Base-by-base conservation (phyloP, 2,329 filamentous ascomycete species). In the Sclerotinia spermophila region DNA sequence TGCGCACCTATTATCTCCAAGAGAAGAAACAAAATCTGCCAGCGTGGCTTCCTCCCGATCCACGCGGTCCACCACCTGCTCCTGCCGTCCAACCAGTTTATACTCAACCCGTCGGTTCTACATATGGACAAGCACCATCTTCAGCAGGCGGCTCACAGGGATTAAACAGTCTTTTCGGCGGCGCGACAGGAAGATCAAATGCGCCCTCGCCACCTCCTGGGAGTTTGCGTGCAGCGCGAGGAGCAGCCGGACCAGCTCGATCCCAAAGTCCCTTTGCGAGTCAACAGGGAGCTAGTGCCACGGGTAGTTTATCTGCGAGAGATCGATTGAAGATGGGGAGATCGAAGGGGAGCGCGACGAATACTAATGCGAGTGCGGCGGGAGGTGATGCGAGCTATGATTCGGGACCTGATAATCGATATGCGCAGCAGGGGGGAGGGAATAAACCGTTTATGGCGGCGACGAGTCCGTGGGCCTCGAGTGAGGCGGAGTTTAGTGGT, bases 31-130 rank as follows among this genome's bases (percentile, higher is more conserved):
- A 90, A 33, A 85, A 89, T 2, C 92, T 94, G 73, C 96, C 96
- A 0, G 82, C 85, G 76, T 98, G 96, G 95, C 89, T 98, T 11
- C 93, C 94, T 11, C 90, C 92, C 8, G 93, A 97, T 80, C 94
- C 93, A n/a, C 95, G 93, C 81, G 88, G 87, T 5, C 83, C 86
- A 33, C 75, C 83, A 6, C 82, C 82, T 17, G 75, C 73, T 76
- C 56, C 56, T n/a, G 59, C 77, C 45, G 81, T 82, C 62, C 83
- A 86, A 74, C 80, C 87, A 71, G 79, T 88, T 73, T 84, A 87
- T 81, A 82, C 86, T 74, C 79, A 78, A 73, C 72, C 82, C 73
- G 82, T 87, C 77, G 83, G 84, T 77, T 81, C 86, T 74, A 84
- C 85, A 77, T 87, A 89, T 81, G 86, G 86, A 82, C 81, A 73